These are phyloP conservation scores for Pelargonium australe DNA, from an alignment of 441 rosid species.

Conservation along the genomic window DNA sequence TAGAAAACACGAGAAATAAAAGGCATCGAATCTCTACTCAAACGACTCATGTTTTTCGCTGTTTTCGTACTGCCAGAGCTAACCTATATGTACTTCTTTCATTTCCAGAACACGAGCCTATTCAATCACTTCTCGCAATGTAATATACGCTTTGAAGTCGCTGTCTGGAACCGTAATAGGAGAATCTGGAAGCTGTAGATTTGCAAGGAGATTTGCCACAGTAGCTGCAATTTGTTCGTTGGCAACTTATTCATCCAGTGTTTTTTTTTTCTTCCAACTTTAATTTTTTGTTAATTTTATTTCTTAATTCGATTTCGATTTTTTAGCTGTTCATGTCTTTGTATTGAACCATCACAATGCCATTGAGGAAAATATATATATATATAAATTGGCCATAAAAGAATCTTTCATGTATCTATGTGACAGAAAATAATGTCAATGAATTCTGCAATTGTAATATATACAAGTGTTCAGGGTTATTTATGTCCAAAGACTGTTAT, in stretches of 20 bases:
- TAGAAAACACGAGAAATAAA: too few species aligned
- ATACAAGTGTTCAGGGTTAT: too few species aligned
- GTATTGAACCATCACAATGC: slow-evolving; percentile 3
- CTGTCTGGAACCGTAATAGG: neutral
- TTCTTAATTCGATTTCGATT: neutral
- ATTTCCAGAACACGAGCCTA: neutral
- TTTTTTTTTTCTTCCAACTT: neutral
- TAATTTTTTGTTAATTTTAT: neutral
- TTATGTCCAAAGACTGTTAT: too few species aligned
- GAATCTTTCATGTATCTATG: neutral
- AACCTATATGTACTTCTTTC: neutral
- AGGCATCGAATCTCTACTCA: too few species aligned
- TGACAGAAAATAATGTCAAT: neutral
- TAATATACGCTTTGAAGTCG: neutral
- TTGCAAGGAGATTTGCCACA: neutral
- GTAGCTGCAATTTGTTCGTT: neutral
- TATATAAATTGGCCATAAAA: neutral
- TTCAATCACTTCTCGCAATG: neutral
- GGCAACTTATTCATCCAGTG: neutral
- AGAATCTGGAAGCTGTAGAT: neutral
- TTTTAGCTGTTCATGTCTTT: neutral
- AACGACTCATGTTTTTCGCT: too few species aligned
- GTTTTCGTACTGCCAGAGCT: neutral
- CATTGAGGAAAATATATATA: slow-evolving; percentile 2
- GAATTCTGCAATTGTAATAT: too few species aligned